Percentiles rank a stretch among this genome's conserved stretches.
Evolutionary conservation across 768 basidiomycete genomes (phyloP).

Genomic region (Cystobasidium tubakii): DNA sequence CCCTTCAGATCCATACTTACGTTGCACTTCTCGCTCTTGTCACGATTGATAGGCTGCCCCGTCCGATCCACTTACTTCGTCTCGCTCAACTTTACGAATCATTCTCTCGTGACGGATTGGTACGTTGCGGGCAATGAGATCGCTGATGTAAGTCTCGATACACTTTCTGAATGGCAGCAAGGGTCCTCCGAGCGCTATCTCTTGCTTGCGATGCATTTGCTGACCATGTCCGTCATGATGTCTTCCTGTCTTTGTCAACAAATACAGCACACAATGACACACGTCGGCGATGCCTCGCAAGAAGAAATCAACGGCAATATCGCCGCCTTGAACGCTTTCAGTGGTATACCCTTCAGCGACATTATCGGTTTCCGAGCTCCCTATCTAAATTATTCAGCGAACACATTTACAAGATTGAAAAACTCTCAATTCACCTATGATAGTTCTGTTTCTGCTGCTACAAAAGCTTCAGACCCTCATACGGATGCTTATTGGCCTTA

Average conservation of each 20-base stretch:
- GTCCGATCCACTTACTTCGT: slow-evolving; percentile 72
- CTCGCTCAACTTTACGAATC: slow-evolving; percentile 67
- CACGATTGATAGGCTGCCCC: slow-evolving; percentile 53
- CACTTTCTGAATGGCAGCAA: background rate
- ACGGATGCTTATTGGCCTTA: slow-evolving; percentile 81
- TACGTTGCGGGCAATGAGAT: slow-evolving; percentile 78
- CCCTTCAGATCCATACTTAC: background rate
- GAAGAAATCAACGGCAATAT: slow-evolving; percentile 73
- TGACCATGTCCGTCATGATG: too few species aligned
- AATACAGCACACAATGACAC: slow-evolving; percentile 61
- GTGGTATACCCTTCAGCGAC: slow-evolving; percentile 62
- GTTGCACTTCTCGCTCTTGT: background rate
- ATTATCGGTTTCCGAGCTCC: slow-evolving; percentile 73
- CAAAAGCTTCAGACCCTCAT: slow-evolving; percentile 61
- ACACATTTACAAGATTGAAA: slow-evolving; percentile 60
- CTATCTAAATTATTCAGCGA: slow-evolving; percentile 61
- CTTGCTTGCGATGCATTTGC: too few species aligned
- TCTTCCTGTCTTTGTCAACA: too few species aligned
- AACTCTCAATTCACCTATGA: slow-evolving; percentile 66
- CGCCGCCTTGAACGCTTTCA: slow-evolving; percentile 68
- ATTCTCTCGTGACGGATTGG: slow-evolving; percentile 64
- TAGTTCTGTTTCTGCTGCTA: slow-evolving; percentile 59
- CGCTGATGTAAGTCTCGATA: slow-evolving; percentile 56
- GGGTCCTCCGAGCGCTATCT: too few species aligned
- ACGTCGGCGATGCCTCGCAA: slow-evolving; percentile 59